Conservation (phyloP, 2,329 filamentous ascomycete genomes). For the Alternaria sp. region DNA sequence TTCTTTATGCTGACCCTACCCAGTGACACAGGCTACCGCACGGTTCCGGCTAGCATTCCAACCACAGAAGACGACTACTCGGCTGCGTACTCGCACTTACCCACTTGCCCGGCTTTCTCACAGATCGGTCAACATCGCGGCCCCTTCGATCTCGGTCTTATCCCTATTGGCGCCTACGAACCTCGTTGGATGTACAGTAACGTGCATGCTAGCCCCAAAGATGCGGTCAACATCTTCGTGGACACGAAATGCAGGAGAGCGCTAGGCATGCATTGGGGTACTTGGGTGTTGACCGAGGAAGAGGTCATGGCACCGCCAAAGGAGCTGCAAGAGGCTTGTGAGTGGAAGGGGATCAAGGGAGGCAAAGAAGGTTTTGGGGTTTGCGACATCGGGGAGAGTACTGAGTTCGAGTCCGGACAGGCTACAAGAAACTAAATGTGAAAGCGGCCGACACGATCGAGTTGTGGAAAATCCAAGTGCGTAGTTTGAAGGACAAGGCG, state of each 20-base stretch:
- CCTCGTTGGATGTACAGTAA: constrained; percentile 75
- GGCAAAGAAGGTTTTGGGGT: constrained; percentile 85
- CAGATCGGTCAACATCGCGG: constrained; percentile 81
- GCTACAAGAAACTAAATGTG: not conserved
- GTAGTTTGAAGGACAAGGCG: not conserved
- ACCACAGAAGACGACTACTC: constrained; percentile 72
- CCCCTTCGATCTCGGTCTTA: constrained; percentile 88
- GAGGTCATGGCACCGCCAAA: constrained; percentile 82
- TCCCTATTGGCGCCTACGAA: constrained; percentile 90
- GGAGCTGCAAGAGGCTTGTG: constrained; percentile 74
- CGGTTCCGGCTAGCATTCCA: constrained; percentile 69
- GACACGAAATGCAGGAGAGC: constrained; percentile 81
- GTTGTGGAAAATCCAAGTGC: not conserved
- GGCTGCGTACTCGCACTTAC: constrained; percentile 66
- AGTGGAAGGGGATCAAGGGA: constrained; percentile 71
- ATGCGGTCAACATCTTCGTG: constrained; percentile 86
- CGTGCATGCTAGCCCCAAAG: constrained; percentile 86
- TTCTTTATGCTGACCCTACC: not conserved
- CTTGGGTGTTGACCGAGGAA: constrained; percentile 84
- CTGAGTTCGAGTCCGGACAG: constrained; percentile 62
- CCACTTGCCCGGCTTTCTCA: constrained; percentile 81
- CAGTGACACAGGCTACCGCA: constrained; percentile 89
- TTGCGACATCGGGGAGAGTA: constrained; percentile 80
- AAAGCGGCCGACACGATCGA: not conserved
- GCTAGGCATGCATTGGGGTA: constrained; percentile 90